Evolutionary conservation across 2,329 filamentous ascomycete genomes (phyloP).

Genomic region (Furcasterigmium sp.): DNA sequence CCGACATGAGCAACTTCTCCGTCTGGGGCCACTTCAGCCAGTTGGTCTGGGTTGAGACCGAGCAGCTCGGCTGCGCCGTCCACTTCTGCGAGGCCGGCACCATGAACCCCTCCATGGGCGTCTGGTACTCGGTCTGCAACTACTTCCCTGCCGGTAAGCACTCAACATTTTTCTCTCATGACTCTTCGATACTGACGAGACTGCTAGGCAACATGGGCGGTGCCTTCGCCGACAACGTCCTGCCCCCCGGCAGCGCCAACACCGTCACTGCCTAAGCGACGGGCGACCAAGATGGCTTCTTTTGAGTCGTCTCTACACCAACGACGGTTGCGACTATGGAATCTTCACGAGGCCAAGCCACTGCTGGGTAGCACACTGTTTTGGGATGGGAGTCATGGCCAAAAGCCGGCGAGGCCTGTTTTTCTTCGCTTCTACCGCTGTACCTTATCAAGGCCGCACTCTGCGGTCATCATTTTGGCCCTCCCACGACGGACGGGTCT

Average conservation of each 20-base stretch:
- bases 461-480: slow-evolving; percentile 20
- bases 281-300: too few relatives aligned
- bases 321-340: slow-evolving; percentile 5
- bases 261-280: slow-evolving; percentile 15
- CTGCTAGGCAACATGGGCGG: slow-evolving; percentile 46
- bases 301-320: slow-evolving; percentile 17
- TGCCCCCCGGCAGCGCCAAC: slow-evolving; percentile 30
- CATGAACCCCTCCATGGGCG: slow-evolving; percentile 39
- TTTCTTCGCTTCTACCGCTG: slow-evolving; percentile 26
- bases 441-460: slow-evolving; percentile 27
- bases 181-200: slow-evolving; percentile 11
- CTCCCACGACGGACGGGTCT: slow-evolving; percentile 3
- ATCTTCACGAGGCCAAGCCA: slow-evolving; percentile 7
- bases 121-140: slow-evolving; percentile 86
- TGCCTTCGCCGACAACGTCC: slow-evolving; percentile 44
- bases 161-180: neutral
- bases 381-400: slow-evolving; percentile 3
- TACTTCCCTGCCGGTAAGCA: slow-evolving; percentile 67
- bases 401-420: slow-evolving; percentile 4
- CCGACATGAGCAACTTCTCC: slow-evolving; percentile 58
- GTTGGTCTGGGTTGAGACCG: slow-evolving; percentile 34
- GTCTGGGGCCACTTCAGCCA: slow-evolving; percentile 53
- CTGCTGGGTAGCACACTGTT: slow-evolving; percentile 7
- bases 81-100: slow-evolving; percentile 57
- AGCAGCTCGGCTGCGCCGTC: slow-evolving; percentile 54